A percentile compares a stretch with the other conserved stretches of the same genome.
phyloP scores from a whole-genome alignment of 2,329 filamentous ascomycete genomes.

The Fusarium mexicanum region DNA sequence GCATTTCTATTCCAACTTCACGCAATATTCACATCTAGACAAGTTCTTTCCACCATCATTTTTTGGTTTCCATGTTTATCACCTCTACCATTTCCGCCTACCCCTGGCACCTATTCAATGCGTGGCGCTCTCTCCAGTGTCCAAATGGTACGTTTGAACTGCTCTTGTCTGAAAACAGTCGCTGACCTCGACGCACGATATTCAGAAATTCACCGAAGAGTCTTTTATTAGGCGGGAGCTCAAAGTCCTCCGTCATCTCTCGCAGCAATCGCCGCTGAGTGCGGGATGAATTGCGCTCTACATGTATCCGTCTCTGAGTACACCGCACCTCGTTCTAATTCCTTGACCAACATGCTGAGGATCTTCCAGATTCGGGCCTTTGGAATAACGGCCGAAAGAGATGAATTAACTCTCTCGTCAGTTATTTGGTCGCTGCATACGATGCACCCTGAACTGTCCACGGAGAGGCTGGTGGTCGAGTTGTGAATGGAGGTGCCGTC shows the following conservation, averaged over 20 bases:
- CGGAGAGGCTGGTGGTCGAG: not conserved
- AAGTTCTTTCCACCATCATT: not conserved
- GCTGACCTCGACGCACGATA: not conserved
- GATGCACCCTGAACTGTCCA: too few relatives aligned
- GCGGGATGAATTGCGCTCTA: not conserved
- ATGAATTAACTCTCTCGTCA: accelerated
- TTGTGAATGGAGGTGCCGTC: not conserved
- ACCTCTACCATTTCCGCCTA: not conserved
- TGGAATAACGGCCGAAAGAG: accelerated
- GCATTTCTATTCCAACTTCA: accelerated
- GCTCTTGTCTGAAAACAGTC: not conserved
- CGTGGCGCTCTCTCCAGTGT: accelerated
- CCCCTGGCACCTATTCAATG: not conserved
- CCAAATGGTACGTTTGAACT: not conserved
- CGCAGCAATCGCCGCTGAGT: not conserved
- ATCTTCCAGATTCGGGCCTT: not conserved
- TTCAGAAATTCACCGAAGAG: not conserved
- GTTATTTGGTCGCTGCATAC: not conserved
- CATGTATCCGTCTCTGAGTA: not conserved
- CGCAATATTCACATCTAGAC: not conserved
- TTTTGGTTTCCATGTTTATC: accelerated
- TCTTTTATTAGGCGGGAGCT: not conserved
- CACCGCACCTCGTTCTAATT: not conserved
- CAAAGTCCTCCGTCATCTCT: not conserved
- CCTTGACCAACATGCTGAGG: too few relatives aligned